Evolutionary conservation across 257 asterid species (phyloP).

Genomic region (Gardenia jasminoides): DNA sequence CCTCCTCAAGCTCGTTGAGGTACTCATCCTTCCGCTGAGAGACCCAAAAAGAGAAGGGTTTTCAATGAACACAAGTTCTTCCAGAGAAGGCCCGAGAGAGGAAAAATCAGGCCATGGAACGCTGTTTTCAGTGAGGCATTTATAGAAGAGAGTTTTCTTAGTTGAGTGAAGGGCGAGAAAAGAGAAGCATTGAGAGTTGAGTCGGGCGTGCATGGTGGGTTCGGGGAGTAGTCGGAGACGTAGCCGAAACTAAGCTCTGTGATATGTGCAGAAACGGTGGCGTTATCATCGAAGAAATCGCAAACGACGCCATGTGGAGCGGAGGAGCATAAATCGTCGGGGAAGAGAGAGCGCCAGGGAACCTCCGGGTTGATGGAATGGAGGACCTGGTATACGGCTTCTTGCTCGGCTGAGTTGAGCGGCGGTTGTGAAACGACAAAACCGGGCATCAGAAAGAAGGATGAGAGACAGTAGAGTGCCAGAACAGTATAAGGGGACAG

Average conservation of each 20-base stretch:
- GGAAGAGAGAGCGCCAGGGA: slow-evolving; percentile 66
- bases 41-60: slow-evolving; percentile 60
- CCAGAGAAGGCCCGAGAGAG: slow-evolving; percentile 28
- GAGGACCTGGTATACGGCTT: slow-evolving; percentile 60
- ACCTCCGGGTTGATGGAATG: slow-evolving; percentile 58
- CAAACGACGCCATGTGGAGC: slow-evolving; percentile 92
- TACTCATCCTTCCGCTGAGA: slow-evolving; percentile 36
- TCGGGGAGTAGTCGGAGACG: slow-evolving; percentile 75
- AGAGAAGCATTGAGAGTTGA: slow-evolving; percentile 49
- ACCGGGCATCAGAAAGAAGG: neutral
- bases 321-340: slow-evolving; percentile 78
- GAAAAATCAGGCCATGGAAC: slow-evolving; percentile 53
- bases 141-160: slow-evolving; percentile 70
- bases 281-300: slow-evolving; percentile 45
- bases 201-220: slow-evolving; percentile 62
- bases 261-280: slow-evolving; percentile 40
- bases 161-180: slow-evolving; percentile 44
- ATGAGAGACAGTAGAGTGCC: slow-evolving; percentile 2
- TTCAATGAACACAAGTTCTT: slow-evolving; percentile 64
- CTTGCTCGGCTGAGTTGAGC: slow-evolving; percentile 62
- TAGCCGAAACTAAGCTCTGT: slow-evolving; percentile 78
- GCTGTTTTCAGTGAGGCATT: slow-evolving; percentile 48
- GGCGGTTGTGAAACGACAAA: slow-evolving; percentile 53
- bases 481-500: slow-evolving; percentile 14
- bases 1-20: slow-evolving; percentile 41